Percentiles rank a stretch among this genome's conserved stretches.
Conservation (phyloP, 2,329 filamentous ascomycete genomes). For the Hymenoscyphus infarciens region DNA sequence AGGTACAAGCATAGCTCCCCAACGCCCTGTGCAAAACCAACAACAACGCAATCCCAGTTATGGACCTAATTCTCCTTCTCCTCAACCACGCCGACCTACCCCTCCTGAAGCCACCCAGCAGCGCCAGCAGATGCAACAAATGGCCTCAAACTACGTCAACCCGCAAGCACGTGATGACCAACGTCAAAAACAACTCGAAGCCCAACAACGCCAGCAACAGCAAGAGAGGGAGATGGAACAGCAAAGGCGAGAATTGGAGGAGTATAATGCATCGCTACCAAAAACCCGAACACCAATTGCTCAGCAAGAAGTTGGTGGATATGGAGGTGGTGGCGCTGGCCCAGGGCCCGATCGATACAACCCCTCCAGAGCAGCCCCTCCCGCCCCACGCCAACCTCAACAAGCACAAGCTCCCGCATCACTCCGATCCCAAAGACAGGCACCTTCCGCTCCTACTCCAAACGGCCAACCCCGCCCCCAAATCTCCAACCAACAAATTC, state of each 20-base stretch:
- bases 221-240: slow-evolving; percentile 53
- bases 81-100: slow-evolving; percentile 43
- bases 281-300: slow-evolving; percentile 76
- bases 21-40: slow-evolving; percentile 55
- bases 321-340: slow-evolving; percentile 41
- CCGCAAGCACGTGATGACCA: slow-evolving; percentile 50
- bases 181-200: slow-evolving; percentile 55
- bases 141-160: slow-evolving; percentile 51
- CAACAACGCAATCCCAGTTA: slow-evolving; percentile 44
- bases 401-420: slow-evolving; percentile 51
- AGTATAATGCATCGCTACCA: slow-evolving; percentile 85
- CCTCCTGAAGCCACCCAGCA: slow-evolving; percentile 46
- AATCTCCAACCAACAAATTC: slow-evolving; percentile 48
- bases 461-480: slow-evolving; percentile 44
- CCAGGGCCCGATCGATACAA: slow-evolving; percentile 66
- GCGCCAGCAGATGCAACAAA: slow-evolving; percentile 55
- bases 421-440: slow-evolving; percentile 72
- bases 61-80: slow-evolving; percentile 26
- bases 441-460: slow-evolving; percentile 66
- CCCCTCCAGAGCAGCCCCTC: slow-evolving; percentile 78
- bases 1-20: slow-evolving; percentile 60
- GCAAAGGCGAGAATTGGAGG: slow-evolving; percentile 72
- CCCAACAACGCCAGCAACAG: slow-evolving; percentile 51
- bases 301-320: slow-evolving; percentile 84
- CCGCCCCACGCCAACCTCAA: slow-evolving; percentile 60